Base-by-base conservation (phyloP, 768 basidiomycete genomes). In the Clathrus columnatus region DNA sequence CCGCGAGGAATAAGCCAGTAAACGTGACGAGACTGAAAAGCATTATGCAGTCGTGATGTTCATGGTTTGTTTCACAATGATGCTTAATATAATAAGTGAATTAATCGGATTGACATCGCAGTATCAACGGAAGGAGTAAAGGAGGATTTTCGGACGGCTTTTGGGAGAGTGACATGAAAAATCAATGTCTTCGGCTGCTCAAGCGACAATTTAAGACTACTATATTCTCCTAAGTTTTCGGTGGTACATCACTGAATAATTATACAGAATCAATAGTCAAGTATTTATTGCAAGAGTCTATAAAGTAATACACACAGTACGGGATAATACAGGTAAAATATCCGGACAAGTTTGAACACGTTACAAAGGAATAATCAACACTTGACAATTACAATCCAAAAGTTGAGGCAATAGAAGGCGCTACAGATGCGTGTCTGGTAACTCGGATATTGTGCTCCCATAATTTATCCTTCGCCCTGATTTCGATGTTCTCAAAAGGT, bases 401-500 rank as follows among this genome's bases (percentile, higher is more conserved):
- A n/a, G 57, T 54, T 10, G 51, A 49, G 8, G 52, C 57, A 24
- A 58, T 14, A 20, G 57, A 58, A 17, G 52, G 57, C 20, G 57
- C 57, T 8, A 32, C 43, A 42, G 57, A 58, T 4, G 57, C 44
- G 20, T 58, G 52, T 48, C 57, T 26, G 18, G 45, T 49, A 28
- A 48, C 27, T 16, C 48, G 57, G 20, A 54, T 48, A 26, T 50
- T 36, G n/a, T 58, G 79, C 57, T 88, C 87, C 86, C 90, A 97
- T 3, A 99, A 77, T 66, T 80, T 90, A 60, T 83, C 79, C 70
- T 92, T 95, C 24, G 83, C 84, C 8, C 76, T 71, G 28, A 97
- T 74, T 63, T 87, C 80, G 56, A 98, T 96, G 68, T 95, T 91
- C 59, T 84, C 87, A 64, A 91, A 96, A 0, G 91, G 73, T 7